Conservation (phyloP, 345 rosid species). For the Populus pruinosa region DNA sequence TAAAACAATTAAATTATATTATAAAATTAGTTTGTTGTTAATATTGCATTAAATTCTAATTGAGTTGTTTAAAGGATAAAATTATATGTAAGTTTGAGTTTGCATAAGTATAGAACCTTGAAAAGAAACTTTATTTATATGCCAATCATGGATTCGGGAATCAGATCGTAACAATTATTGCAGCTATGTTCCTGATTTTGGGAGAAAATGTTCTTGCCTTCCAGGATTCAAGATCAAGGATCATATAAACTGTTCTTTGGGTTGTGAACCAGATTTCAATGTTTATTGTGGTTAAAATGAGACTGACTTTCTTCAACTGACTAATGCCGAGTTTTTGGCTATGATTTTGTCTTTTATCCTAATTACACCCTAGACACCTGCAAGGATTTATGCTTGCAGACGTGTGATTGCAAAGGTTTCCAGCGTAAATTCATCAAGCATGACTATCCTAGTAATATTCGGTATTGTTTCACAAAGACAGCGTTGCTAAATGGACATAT, state of each 20-base stretch:
- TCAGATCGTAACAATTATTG: conserved; percentile 12
- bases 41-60: no score
- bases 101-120: no score
- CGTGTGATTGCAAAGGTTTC: conserved; percentile 30
- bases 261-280: conserved; percentile 25
- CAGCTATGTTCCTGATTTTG: conserved; percentile 7
- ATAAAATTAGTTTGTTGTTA: no score
- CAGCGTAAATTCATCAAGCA: conserved; percentile 13
- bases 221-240: conserved; percentile 34
- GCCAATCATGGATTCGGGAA: no score
- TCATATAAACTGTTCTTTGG: conserved; percentile 20
- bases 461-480: conserved; percentile 20
- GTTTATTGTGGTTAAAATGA: conserved; percentile 10
- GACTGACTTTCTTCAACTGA: conserved; percentile 10
- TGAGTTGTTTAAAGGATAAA: no score
- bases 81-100: no score
- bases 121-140: no score
- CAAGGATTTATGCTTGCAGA: conserved; percentile 5
- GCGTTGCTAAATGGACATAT: conserved; percentile 22
- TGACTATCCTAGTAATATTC: neutral
- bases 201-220: conserved; percentile 26
- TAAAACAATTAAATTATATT: no score
- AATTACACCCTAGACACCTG: conserved; percentile 14
- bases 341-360: neutral
- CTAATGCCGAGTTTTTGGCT: conserved; percentile 13